phyloP scores from a whole-genome alignment of 83 land plant genomes.

The Isoetes engelmannii region DNA sequence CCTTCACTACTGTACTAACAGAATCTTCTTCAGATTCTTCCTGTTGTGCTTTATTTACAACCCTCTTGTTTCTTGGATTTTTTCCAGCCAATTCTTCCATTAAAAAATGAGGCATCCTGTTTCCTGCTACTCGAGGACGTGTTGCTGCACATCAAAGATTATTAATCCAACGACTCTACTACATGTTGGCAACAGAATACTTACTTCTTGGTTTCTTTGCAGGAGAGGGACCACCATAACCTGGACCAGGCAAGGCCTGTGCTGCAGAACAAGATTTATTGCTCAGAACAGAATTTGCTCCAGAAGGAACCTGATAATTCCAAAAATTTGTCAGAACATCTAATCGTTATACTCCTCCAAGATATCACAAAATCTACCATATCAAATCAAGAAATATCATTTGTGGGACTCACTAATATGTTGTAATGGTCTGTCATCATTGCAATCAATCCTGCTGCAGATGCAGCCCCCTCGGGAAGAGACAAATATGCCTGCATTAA shows the following conservation, averaged over 20 bases:
- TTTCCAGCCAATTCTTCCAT: conserved; percentile 30
- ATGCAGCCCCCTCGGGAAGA: conserved; percentile 78
- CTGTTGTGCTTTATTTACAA: background rate
- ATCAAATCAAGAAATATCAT: conserved; percentile 12
- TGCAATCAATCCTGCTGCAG: conserved; percentile 76
- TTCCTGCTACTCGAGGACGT: conserved; percentile 60
- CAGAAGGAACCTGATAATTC: background rate
- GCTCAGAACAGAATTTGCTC: background rate
- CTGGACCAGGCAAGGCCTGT: background rate
- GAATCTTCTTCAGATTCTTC: conserved; percentile 24
- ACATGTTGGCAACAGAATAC: background rate
- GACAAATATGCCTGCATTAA: conserved; percentile 78
- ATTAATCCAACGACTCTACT: background rate
- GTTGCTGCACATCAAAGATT: conserved; percentile 35
- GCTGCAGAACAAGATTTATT: background rate
- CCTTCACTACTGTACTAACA: conserved; percentile 61
- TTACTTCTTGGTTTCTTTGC: conserved; percentile 36
- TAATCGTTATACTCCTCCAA: too few species aligned
- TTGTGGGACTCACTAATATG: conserved; percentile 48
- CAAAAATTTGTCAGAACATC: too few species aligned
- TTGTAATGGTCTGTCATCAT: conserved; percentile 95
- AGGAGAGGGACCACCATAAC: conserved; percentile 34
- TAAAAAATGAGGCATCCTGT: conserved; percentile 77
- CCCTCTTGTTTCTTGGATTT: conserved; percentile 21
- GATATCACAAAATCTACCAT: background rate